A percentile compares a stretch with the other conserved stretches of the same genome.
Conservation (phyloP, 1,139 yeast genomes). For the Hyphopichia burtonii region DNA sequence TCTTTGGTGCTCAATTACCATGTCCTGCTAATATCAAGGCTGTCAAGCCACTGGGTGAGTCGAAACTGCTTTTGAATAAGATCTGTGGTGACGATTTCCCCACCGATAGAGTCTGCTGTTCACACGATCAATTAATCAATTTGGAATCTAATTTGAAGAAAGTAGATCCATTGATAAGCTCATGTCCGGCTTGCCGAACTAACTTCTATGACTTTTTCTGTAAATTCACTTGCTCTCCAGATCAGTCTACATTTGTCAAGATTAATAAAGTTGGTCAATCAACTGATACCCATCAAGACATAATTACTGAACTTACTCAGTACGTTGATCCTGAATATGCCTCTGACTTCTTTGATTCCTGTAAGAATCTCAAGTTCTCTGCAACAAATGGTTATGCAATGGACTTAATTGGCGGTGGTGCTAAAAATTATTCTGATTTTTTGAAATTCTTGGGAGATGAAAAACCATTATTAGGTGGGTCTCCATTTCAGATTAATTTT, state of each 20-base stretch:
- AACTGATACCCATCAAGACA: conserved; percentile 47
- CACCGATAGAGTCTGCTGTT: conserved; percentile 37
- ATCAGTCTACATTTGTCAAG: conserved; percentile 74
- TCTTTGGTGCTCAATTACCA: conserved; percentile 80
- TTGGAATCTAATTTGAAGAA: conserved; percentile 57
- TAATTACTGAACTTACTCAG: conserved; percentile 72
- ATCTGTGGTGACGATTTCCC: conserved; percentile 75
- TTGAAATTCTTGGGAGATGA: conserved; percentile 90
- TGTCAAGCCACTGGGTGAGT: conserved; percentile 39
- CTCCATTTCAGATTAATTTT: conserved; percentile 91
- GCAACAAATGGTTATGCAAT: conserved; percentile 96
- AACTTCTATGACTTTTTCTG: conserved; percentile 87
- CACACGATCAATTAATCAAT: conserved; percentile 31
- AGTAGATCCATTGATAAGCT: conserved; percentile 77
- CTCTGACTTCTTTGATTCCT: conserved; percentile 68
- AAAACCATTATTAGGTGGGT: conserved; percentile 89
- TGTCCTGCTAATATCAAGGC: conserved; percentile 63
- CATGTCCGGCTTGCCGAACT: conserved; percentile 92
- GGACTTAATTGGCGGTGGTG: conserved; percentile 98
- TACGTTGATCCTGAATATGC: conserved; percentile 64
- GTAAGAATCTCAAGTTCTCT: conserved; percentile 85
- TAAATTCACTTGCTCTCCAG: conserved; percentile 85
- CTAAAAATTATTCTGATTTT: conserved; percentile 67
- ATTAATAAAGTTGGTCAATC: conserved; percentile 58
- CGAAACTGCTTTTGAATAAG: conserved; percentile 46